Percentiles rank a stretch among this genome's conserved stretches.
These are phyloP conservation scores for Carex littledalei DNA, from an alignment of 176 grass and related monocot species.

Conservation along the genomic window DNA sequence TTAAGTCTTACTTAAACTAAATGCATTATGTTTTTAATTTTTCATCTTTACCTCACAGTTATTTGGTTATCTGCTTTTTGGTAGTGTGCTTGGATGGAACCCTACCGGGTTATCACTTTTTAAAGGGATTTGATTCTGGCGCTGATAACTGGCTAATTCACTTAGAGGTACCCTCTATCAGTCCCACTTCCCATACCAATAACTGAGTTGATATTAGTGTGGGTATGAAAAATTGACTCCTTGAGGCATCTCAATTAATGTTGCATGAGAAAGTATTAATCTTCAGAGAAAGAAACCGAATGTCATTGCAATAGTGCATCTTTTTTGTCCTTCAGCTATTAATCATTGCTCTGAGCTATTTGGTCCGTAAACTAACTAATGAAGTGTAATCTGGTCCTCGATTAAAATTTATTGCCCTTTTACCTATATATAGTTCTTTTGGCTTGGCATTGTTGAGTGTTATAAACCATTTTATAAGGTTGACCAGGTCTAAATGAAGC, in stretches of 20 bases:
- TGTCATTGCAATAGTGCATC: background rate
- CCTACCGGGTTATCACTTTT: constrained; percentile 61
- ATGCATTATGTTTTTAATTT: background rate
- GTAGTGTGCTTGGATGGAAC: constrained; percentile 79
- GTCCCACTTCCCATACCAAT: too few species aligned
- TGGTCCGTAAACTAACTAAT: background rate
- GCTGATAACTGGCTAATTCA: constrained; percentile 48
- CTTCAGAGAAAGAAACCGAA: background rate
- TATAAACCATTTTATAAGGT: background rate
- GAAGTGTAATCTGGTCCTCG: background rate
- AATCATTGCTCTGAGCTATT: background rate
- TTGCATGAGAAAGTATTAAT: background rate
- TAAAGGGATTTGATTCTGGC: constrained; percentile 53
- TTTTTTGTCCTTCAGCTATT: background rate
- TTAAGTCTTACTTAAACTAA: background rate
- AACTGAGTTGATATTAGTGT: background rate
- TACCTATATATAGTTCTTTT: background rate
- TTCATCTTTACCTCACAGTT: background rate
- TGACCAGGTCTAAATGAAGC: background rate
- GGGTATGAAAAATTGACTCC: background rate
- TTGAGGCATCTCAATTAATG: background rate
- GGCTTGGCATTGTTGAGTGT: background rate
- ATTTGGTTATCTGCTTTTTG: background rate
- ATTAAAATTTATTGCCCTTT: background rate
- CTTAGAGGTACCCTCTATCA: constrained; percentile 42